These are phyloP conservation scores for Rosa lucieae DNA, from an alignment of 306 rosid species.

Conservation along the genomic window DNA sequence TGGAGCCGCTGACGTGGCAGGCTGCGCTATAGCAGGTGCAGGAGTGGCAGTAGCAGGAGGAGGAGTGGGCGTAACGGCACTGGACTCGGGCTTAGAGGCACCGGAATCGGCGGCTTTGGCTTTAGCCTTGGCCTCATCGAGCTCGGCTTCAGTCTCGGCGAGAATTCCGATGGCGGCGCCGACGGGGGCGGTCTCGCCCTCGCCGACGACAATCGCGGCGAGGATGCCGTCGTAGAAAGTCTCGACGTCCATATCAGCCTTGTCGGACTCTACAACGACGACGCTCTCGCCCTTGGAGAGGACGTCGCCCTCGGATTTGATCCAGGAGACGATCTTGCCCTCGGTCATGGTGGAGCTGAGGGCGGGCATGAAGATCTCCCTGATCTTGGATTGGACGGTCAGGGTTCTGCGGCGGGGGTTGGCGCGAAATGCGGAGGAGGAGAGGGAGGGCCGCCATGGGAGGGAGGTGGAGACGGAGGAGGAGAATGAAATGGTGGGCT, in stretches of 20 bases:
- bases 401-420: slow-evolving; percentile 42
- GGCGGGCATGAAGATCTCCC: slow-evolving; percentile 98
- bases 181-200: slow-evolving; percentile 83
- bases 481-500: slow-evolving; percentile 55
- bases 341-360: slow-evolving; percentile 99
- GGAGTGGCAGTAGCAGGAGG: slow-evolving; percentile 38
- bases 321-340: slow-evolving; percentile 94
- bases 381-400: slow-evolving; percentile 63
- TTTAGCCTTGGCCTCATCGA: slow-evolving; percentile 70
- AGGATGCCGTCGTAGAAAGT: slow-evolving; percentile 88
- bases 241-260: slow-evolving; percentile 95
- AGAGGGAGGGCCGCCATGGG: slow-evolving; percentile 34
- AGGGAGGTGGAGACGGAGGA: slow-evolving; percentile 51
- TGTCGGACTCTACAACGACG: slow-evolving; percentile 88
- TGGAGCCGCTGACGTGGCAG: slow-evolving; percentile 33
- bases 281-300: slow-evolving; percentile 94
- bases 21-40: slow-evolving; percentile 52
- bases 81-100: slow-evolving; percentile 3
- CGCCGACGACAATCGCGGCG: slow-evolving; percentile 76
- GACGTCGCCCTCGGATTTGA: slow-evolving; percentile 84
- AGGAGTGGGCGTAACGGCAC: slow-evolving; percentile 40
- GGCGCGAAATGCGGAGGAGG: slow-evolving; percentile 34
- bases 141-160: slow-evolving; percentile 71
- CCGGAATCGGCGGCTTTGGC: slow-evolving; percentile 44
- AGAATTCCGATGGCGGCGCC: slow-evolving; percentile 82